Evolutionary conservation across 2,329 filamentous ascomycete genomes (phyloP), one percentile per base, ranked within the genome.

Genomic region (Lasiodiplodia theobromae): DNA sequence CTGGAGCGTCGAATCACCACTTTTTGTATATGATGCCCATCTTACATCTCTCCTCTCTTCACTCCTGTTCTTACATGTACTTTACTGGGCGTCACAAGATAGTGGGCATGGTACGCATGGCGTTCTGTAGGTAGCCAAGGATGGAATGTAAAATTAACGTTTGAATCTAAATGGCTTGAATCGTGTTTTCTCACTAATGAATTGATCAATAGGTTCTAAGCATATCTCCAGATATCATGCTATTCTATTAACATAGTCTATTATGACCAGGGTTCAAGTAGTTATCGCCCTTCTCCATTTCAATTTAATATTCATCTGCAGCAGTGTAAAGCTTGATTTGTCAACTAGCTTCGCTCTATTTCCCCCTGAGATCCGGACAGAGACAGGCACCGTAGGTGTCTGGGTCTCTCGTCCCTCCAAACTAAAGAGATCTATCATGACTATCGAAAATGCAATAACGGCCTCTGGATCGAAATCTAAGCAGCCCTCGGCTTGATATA

Each of bases 1-100:
- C 49, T 53, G 56, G 66, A 54, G 25, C 54, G 56, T 63, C 44
- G 53, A 68, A 53, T 63, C 23, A 57, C n/a, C 21, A 10, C 40
- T 66, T 52, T 54, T 51, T 66, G 40, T 66, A 52, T 66, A 21
- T 51, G 49, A 56, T 54, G 51, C 56, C 57, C 44, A 49, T 23
- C 23, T 44, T 25, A 51, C 44, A 28, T 52, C 53, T 68, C 54
- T 63, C 66, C 49, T 37, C 66, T 67, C 54, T 67, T 67, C 66
- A 21, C 47, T 60, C 44, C 40, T 62, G 66, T 53, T 53, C 57
- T 53, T 60, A 63, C 54, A 38, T 67, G 66, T 68, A 68, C 47
- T 62, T 62, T 68, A 58, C 16, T 28, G 57, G 66, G 66, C 66
- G 66, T 68, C 66, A 47, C 18, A 53, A 68, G 56, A 68, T 68